phyloP scores from a whole-genome alignment of 2,329 filamentous ascomycete genomes.

The Trichoderma gracile region DNA sequence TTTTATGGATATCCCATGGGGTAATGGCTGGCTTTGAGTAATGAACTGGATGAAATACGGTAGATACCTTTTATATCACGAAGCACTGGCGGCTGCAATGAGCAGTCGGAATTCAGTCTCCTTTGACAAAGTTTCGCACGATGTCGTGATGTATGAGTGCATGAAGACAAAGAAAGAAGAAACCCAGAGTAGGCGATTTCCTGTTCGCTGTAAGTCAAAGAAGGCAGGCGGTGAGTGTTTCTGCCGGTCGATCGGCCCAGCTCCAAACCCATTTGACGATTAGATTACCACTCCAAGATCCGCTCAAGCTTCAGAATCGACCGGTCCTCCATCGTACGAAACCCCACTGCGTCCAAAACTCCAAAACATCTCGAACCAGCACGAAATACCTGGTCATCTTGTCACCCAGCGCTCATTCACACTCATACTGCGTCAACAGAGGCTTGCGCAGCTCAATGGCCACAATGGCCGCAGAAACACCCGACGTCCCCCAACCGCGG shows the following conservation, averaged over 20 bases:
- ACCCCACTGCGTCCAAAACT: neutral
- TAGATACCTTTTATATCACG: conserved; percentile 13
- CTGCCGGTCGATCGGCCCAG: conserved; percentile 9
- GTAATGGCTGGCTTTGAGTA: conserved; percentile 8
- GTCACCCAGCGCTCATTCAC: neutral
- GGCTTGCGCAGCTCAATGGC: conserved; percentile 26
- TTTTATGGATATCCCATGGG: conserved; percentile 20
- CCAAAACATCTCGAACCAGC: neutral
- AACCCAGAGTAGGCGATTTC: neutral
- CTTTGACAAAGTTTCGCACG: neutral
- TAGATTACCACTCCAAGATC: conserved; percentile 14
- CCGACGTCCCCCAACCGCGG: conserved; percentile 38
- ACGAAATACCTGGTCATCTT: neutral
- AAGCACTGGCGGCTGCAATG: conserved; percentile 11
- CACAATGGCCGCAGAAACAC: conserved; percentile 40
- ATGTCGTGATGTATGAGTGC: neutral
- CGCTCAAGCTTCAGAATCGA: conserved; percentile 11
- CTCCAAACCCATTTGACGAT: conserved; percentile 17
- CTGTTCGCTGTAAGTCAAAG: conserved; percentile 10
- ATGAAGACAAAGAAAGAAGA: neutral
- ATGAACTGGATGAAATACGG: conserved; percentile 14
- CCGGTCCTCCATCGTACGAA: neutral
- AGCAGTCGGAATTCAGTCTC: neutral
- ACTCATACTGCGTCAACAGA: neutral
- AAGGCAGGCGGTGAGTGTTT: conserved; percentile 27